Percentiles rank a stretch among this genome's conserved stretches.
Evolutionary conservation across 331 rosid genomes (phyloP).

Genomic region (Malus hybrid): DNA sequence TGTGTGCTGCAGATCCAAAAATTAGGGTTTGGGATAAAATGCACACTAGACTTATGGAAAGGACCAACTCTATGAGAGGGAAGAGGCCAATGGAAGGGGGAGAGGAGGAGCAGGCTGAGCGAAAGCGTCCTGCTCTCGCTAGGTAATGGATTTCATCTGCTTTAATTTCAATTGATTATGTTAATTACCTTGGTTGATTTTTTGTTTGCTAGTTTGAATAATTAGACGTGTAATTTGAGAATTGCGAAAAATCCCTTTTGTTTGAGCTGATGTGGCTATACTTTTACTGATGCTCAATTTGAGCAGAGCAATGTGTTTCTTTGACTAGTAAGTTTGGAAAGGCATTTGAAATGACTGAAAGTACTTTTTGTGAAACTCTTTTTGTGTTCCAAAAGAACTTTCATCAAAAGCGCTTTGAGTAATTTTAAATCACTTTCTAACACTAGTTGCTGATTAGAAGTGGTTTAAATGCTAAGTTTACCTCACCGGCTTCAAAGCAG

Average conservation of each 20-base stretch:
- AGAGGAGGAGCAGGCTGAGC: slow-evolving; percentile 82
- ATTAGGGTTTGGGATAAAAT: slow-evolving; percentile 31
- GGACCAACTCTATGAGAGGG: slow-evolving; percentile 54
- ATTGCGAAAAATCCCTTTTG: neutral
- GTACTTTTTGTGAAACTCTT: no score
- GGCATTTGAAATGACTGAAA: no score
- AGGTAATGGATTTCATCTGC: slow-evolving; percentile 32
- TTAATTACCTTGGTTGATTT: slow-evolving; percentile 5
- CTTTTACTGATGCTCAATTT: neutral
- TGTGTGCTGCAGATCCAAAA: slow-evolving; percentile 34
- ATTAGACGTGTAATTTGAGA: neutral
- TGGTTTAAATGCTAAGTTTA: neutral
- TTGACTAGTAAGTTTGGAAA: neutral
- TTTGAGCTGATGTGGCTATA: neutral
- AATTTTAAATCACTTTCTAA: no score
- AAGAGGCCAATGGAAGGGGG: slow-evolving; percentile 70
- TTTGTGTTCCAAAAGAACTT: no score
- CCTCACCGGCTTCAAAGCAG: neutral
- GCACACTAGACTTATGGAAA: slow-evolving; percentile 60
- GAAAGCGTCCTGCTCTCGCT: slow-evolving; percentile 91
- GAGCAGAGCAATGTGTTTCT: neutral
- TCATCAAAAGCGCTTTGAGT: no score
- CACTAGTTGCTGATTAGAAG: neutral
- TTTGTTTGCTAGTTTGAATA: neutral
- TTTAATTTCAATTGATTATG: neutral